Evolutionary conservation across 805 yeast species (phyloP), one percentile per base, ranked within the genome.

Genomic region (Brettanomyces anomalus): DNA sequence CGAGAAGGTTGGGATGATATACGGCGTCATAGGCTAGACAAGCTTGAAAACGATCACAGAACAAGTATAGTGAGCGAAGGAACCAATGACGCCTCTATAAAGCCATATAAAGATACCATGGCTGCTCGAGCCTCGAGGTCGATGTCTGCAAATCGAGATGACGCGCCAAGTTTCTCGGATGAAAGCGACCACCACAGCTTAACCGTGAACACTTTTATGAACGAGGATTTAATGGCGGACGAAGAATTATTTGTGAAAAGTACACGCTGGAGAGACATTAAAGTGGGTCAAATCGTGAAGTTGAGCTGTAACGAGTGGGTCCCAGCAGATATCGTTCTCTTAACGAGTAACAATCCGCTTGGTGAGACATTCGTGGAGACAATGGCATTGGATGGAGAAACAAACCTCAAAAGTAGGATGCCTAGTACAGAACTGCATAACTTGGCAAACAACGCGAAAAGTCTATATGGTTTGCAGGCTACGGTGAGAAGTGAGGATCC

Each of bases 361-460:
- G 72, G 74, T 32, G 76, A 72, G 42, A 75, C 85, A 1, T 85
- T 77, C 49, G 79, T 89, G 16, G 99, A 93, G 60, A 93, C 99
- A 1, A 88, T 90, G 90, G 98, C 96, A 1, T 69, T 93, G 39
- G 98, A 93, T 62, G 99, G 99, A 40, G 98, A 93, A 61, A 93
- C 97, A 0, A 90, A 88, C 57, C 68, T 93, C 47, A 93, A 93
- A 60, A 71, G 85, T 6, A 79, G 77, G 52, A 64, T 66, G 16
- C 85, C 96, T 0, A 83, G 81, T 47, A 68, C 72, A 2, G 85
- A 79, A 46, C 51, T 90, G 2, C 70, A 79, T 34, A 72, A 73
- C 14, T 48, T 61, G 10, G 67, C 81, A 36, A 65, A 70, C 18
- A 65, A 70, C 3, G 81, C 77, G 0, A 58, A 69, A 2, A 74